These are phyloP conservation scores for Avicennia marina DNA, from an alignment of 257 asterid species.

Conservation along the genomic window DNA sequence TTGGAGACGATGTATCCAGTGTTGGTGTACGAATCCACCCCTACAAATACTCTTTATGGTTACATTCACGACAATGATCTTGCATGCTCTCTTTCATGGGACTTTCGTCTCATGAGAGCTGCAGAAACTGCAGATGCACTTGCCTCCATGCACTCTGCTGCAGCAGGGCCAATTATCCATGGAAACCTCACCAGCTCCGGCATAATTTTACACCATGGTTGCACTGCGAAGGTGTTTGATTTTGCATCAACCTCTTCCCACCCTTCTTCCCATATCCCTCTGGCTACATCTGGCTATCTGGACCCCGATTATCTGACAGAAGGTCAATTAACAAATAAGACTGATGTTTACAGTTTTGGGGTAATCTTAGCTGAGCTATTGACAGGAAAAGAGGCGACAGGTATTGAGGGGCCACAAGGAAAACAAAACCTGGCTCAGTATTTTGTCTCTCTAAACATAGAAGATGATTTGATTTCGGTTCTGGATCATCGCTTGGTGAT, in stretches of 20 bases:
- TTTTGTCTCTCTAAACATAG: not conserved
- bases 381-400: constrained; percentile 14
- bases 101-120: constrained; percentile 18
- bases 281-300: not conserved
- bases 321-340: constrained; percentile 13
- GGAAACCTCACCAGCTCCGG: constrained; percentile 21
- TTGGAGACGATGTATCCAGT: constrained; percentile 23
- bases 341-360: constrained; percentile 28
- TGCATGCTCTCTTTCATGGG: constrained; percentile 23
- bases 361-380: constrained; percentile 22
- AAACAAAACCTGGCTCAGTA: not conserved
- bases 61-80: not conserved
- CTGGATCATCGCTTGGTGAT: constrained; percentile 7
- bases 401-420: constrained; percentile 8
- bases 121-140: constrained; percentile 21
- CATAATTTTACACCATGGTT: constrained; percentile 16
- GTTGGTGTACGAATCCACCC: constrained; percentile 18
- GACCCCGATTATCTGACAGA: constrained; percentile 12
- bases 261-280: not conserved
- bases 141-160: constrained; percentile 18
- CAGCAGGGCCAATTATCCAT: constrained; percentile 3
- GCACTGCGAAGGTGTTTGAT: constrained; percentile 14
- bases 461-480: constrained; percentile 3
- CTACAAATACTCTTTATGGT: constrained; percentile 18
- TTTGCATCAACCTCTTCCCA: not conserved